Percentiles rank a stretch among this genome's conserved stretches.
Conservation (phyloP, 345 rosid genomes). For the Pelargonium nanum region DNA sequence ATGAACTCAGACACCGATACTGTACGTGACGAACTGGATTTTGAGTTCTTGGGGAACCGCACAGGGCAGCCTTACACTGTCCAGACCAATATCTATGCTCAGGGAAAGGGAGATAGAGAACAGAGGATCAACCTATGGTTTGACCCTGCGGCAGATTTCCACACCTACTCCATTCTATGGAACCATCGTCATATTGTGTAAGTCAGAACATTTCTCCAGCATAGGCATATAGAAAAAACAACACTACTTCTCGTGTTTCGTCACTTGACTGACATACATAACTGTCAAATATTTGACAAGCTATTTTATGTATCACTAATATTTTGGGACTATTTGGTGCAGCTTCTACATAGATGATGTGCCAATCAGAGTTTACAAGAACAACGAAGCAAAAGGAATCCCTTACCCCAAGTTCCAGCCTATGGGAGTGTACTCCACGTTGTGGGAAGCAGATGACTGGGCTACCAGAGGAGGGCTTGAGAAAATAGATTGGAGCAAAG, state of each 20-base stretch:
- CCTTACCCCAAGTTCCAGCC: conserved; percentile 68
- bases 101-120: conserved; percentile 85
- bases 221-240: background rate
- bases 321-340: background rate
- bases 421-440: conserved; percentile 80
- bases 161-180: conserved; percentile 63
- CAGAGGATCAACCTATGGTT: conserved; percentile 93
- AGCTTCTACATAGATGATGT: conserved; percentile 71
- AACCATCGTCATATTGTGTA: conserved; percentile 70
- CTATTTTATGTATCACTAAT: too few species aligned
- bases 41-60: conserved; percentile 86
- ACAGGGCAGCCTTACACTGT: conserved; percentile 88
- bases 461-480: conserved; percentile 94
- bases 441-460: conserved; percentile 99
- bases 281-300: too few species aligned
- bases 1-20: conserved; percentile 68
- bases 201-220: conserved; percentile 10
- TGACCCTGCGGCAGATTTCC: conserved; percentile 70
- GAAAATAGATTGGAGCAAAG: conserved; percentile 83
- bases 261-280: background rate
- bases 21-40: conserved; percentile 74
- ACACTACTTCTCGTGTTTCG: background rate
- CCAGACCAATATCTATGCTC: conserved; percentile 78
- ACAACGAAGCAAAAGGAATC: conserved; percentile 53
- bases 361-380: conserved; percentile 87